Base-by-base conservation (phyloP, 768 basidiomycete species). In the Pulveroboletus sp. region DNA sequence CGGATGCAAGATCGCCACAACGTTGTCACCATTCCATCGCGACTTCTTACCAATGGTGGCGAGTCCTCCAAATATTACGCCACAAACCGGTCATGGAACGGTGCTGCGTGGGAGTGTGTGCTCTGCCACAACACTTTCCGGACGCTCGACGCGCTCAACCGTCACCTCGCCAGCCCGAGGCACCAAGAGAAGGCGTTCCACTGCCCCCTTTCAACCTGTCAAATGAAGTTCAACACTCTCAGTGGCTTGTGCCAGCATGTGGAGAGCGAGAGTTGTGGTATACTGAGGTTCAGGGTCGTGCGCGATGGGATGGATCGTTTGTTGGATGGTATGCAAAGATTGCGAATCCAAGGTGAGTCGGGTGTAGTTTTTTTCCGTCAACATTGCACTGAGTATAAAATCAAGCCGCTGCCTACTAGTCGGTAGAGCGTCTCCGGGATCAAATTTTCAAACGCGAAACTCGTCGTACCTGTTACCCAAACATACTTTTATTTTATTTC, bases 91-190 rank as follows among this genome's bases (percentile, higher is more conserved):
- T 69, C 77, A 12, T 76, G 69, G 69, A 78, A 77, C 50, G 70
- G 70, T 0, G 5, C 0, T 6, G 68, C 53, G 6, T 88, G 72
- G 61, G 84, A 88, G 63, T 88, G 85, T 63, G 79, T 79, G 58
- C 63, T 88, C 21, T 87, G 86, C 61, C 74, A 80, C 60, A 48
- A 44, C 19, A 54, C 42, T 12, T 82, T 75, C 56, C 24, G 55
- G 42, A 57, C 68, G 0, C 72, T 85, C 12, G 11, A 14, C 0
- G 67, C 64, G 7, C 72, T 88, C 42, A 84, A 88, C 57, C 70
- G 75, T 52, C 87, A 88, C 57, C 71, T 87, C 37, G 70, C 73
- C 42, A 86, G 85, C 63, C 81, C 86, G 2, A 68, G 58, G 3
- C 86, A 87, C 58, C 63, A 75, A 53, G 70, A 75, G 1, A 73